These are phyloP conservation scores for Lophiostoma macrostomum DNA, from an alignment of 495 filamentous ascomycete species.

Conservation along the genomic window DNA sequence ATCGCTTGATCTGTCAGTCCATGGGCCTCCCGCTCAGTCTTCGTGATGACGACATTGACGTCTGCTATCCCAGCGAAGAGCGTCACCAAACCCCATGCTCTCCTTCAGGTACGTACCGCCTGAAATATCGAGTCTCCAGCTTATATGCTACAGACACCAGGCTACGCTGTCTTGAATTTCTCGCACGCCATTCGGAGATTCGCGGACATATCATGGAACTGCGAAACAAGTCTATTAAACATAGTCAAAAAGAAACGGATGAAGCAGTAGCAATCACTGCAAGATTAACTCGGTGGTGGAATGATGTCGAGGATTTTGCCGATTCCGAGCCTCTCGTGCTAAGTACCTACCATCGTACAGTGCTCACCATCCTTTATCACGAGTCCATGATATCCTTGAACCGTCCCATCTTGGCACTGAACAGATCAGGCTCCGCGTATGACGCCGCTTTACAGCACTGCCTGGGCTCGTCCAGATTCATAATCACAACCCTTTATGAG, in stretches of 20 bases:
- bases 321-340: conserved; percentile 23
- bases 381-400: conserved; percentile 50
- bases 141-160: conserved; percentile 13
- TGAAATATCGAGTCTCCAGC: not conserved
- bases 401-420: conserved; percentile 44
- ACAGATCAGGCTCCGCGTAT: conserved; percentile 42
- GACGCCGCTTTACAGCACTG: conserved; percentile 47
- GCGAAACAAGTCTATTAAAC: conserved; percentile 48
- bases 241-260: conserved; percentile 40
- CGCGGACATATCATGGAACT: conserved; percentile 47
- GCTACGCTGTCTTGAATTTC: conserved; percentile 40
- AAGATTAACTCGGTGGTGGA: conserved; percentile 48
- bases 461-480: conserved; percentile 45
- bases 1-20: conserved; percentile 50
- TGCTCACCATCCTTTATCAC: conserved; percentile 43
- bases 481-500: conserved; percentile 35
- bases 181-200: conserved; percentile 47
- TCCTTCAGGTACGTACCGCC: not conserved
- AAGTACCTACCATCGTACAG: conserved; percentile 35
- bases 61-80: conserved; percentile 45
- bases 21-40: conserved; percentile 51
- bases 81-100: not conserved
- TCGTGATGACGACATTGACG: conserved; percentile 53
- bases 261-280: conserved; percentile 44
- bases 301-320: conserved; percentile 48